Percentiles rank a stretch among this genome's conserved stretches.
These are phyloP conservation scores for Diaporthe aspalathi DNA, from an alignment of 2,329 filamentous ascomycete genomes.

Conservation along the genomic window DNA sequence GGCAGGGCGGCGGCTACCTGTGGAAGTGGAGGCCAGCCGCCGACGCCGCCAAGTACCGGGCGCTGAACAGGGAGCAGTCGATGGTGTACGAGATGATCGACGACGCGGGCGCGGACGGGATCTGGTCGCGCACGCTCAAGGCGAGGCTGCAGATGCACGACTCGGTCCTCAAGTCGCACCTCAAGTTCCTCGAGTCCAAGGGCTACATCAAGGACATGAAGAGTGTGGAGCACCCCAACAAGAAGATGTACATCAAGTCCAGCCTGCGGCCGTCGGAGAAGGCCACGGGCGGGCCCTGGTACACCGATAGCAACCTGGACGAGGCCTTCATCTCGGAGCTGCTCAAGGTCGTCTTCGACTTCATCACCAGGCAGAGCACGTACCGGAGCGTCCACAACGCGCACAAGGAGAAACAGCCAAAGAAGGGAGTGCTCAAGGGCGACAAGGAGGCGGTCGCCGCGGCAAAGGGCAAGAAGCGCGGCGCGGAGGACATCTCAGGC, in stretches of 20 bases:
- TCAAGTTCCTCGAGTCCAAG: conserved; percentile 86
- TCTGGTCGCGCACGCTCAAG: conserved; percentile 91
- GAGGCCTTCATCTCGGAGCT: conserved; percentile 86
- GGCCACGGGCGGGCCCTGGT: conserved; percentile 94
- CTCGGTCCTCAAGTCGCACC: conserved; percentile 79
- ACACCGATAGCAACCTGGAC: conserved; percentile 90
- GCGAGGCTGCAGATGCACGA: conserved; percentile 85
- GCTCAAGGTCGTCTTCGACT: conserved; percentile 77
- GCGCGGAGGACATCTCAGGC: conserved; percentile 58
- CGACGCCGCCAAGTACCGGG: conserved; percentile 70
- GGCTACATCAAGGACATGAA: conserved; percentile 89
- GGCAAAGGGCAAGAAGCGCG: conserved; percentile 62
- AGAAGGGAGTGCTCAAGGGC: conserved; percentile 67
- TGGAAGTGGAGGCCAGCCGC: conserved; percentile 70
- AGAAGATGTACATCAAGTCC: conserved; percentile 96
- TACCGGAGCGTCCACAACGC: conserved; percentile 60
- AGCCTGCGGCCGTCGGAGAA: conserved; percentile 87
- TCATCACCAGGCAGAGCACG: conserved; percentile 78
- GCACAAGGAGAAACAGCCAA: conserved; percentile 59
- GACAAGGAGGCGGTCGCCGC: conserved; percentile 45
- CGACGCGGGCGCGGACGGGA: conserved; percentile 83
- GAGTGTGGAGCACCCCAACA: conserved; percentile 88
- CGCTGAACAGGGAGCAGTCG: conserved; percentile 75
- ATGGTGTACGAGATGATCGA: conserved; percentile 93
- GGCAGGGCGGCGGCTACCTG: conserved; percentile 56